These are phyloP conservation scores for Fusarium clavum DNA, from an alignment of 2,329 filamentous ascomycete species.

Conservation along the genomic window DNA sequence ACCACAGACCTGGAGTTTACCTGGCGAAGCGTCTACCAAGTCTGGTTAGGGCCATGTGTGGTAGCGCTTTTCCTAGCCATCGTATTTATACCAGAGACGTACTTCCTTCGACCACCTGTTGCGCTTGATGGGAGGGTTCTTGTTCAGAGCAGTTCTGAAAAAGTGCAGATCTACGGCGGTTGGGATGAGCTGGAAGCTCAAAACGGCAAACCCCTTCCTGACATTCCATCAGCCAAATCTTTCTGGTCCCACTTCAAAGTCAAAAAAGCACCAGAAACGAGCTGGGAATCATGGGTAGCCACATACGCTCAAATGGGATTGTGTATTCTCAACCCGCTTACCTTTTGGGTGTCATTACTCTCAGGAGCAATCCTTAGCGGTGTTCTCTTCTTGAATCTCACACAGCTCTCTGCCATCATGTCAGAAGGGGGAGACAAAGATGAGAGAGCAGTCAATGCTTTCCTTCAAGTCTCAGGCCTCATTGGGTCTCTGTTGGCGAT, in stretches of 20 bases:
- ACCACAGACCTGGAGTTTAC: not conserved
- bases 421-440: accelerated
- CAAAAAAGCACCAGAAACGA: constrained; percentile 14
- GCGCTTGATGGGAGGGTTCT: constrained; percentile 24
- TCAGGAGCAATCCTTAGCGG: constrained; percentile 28
- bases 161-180: constrained; percentile 15
- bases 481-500: constrained; percentile 21
- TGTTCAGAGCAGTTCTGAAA: constrained; percentile 20
- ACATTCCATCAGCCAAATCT: not conserved
- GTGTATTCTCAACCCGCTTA: constrained; percentile 36
- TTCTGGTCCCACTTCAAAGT: constrained; percentile 17
- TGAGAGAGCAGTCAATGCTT: not conserved
- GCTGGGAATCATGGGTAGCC: constrained; percentile 1
- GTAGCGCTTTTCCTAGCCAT: constrained; percentile 3
- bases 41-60: constrained; percentile 10
- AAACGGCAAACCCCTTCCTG: constrained; percentile 15
- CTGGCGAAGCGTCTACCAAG: constrained; percentile 25
- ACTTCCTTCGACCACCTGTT: constrained; percentile 32
- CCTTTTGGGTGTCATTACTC: constrained; percentile 38
- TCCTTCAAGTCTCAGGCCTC: constrained; percentile 2
- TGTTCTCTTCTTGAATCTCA: constrained; percentile 21
- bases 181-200: constrained; percentile 20
- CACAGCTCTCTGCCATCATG: constrained; percentile 4
- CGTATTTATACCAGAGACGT: constrained; percentile 28
- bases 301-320: constrained; percentile 39